Evolutionary conservation across 345 rosid species (phyloP), one percentile per base, ranked within the genome.

Genomic region (Lumnitzera racemosa): DNA sequence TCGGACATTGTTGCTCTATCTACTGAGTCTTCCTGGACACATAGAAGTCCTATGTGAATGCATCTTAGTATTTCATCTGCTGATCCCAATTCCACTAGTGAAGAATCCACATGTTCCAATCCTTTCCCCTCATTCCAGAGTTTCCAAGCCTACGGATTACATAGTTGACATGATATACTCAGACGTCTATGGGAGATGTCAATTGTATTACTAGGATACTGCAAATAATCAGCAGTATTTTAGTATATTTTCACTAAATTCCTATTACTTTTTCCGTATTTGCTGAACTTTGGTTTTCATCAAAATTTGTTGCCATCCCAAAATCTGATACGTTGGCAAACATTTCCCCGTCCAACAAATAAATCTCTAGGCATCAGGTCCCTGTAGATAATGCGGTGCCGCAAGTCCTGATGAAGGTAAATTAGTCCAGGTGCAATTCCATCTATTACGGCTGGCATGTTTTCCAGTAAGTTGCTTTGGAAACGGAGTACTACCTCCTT

Each of bases 371-470:
- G 63, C 56, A 80, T 83, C 12, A 80, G 62, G 51, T 83, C 83
- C 5, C 81, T 53, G 63, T 78, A 85, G 31, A 76, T 74, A 43
- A 80, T 76, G 29, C 58, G 63, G 5, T 61, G 72, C 23, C 78
- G 72, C 12, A 81, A 80, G 53, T 80, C 85, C 41, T 83, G 62
- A 2, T 83, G 88, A 5, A 83, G 77, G 60, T 80, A 83, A 46
- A 80, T 54, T 46, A 80, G 58, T 29, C 82, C 82, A 58, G 56
- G 64, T 1, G 78, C 83, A 24, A 80, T 74, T 23, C 83, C 79
- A 43, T 52, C 13, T 5, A 76, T 68, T 13, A 78, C 80, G 25
- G 43, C 62, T 58, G 57, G 36, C 59, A 65, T 49, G 61, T 77
- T 46, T 43, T 55, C 89, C 92, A 83, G 3, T 10, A 24, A 11